phyloP scores from a whole-genome alignment of 305 asterid species.

The Solanum hybrid region DNA sequence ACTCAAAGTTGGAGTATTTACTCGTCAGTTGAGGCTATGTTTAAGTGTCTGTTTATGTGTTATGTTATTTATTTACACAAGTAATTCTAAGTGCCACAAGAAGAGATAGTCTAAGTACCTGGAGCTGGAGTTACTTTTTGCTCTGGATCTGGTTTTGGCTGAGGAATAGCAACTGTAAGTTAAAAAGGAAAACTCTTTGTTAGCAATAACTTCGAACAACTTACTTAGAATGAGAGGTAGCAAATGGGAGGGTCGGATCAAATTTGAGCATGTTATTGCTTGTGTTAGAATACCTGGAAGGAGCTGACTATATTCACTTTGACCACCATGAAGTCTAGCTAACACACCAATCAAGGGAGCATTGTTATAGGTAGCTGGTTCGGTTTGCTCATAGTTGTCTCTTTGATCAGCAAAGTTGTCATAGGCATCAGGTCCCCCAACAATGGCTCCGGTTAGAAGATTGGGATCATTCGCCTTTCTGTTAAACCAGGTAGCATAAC shows the following conservation, averaged over 20 bases:
- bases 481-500: conserved; percentile 70
- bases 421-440: conserved; percentile 77
- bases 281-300: conserved; percentile 35
- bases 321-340: conserved; percentile 59
- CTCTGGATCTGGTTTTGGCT: conserved; percentile 31
- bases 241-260: background rate
- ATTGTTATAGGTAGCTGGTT: conserved; percentile 74
- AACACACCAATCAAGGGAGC: conserved; percentile 63
- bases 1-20: background rate
- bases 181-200: background rate
- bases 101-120: conserved; percentile 13
- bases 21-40: background rate
- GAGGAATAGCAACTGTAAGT: conserved; percentile 41
- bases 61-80: background rate
- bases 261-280: background rate
- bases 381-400: conserved; percentile 71
- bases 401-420: conserved; percentile 71
- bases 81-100: background rate
- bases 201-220: background rate
- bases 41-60: background rate
- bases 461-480: conserved; percentile 61
- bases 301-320: conserved; percentile 53
- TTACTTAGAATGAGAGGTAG: background rate
- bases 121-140: conserved; percentile 11
- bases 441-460: conserved; percentile 65